Conservation (phyloP, 202 grass and related monocot genomes). For the Schoenoplectus tabernaemontani region DNA sequence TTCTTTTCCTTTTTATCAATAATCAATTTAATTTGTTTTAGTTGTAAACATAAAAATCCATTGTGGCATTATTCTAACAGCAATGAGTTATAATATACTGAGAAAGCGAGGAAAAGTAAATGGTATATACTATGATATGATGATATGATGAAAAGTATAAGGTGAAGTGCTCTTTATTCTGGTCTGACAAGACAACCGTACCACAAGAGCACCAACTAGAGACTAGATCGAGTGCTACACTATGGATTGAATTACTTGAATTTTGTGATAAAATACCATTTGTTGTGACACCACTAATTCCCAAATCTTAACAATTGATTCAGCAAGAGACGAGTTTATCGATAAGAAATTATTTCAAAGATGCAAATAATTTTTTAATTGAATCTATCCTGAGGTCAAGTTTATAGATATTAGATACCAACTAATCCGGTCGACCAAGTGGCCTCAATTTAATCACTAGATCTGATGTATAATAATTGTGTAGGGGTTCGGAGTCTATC, state of each 20-base stretch:
- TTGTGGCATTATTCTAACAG: background rate
- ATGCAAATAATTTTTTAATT: background rate
- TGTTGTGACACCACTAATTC: background rate
- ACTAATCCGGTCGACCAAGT: background rate
- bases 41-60: background rate
- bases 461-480: background rate
- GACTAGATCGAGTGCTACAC: background rate
- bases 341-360: background rate
- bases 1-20: background rate
- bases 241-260: background rate
- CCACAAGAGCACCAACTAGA: background rate
- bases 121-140: constrained; percentile 7
- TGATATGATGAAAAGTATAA: constrained; percentile 20
- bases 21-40: background rate
- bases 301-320: background rate
- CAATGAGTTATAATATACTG: background rate
- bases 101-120: background rate
- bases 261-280: background rate
- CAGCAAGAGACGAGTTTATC: background rate
- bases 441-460: background rate
- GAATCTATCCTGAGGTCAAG: background rate
- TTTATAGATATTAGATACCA: background rate
- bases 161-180: constrained; percentile 10
- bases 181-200: constrained; percentile 16
- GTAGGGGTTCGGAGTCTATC: background rate